A percentile compares a stretch with the other conserved stretches of the same genome.
phyloP scores from a whole-genome alignment of 345 rosid genomes.

The Murraya paniculata region DNA sequence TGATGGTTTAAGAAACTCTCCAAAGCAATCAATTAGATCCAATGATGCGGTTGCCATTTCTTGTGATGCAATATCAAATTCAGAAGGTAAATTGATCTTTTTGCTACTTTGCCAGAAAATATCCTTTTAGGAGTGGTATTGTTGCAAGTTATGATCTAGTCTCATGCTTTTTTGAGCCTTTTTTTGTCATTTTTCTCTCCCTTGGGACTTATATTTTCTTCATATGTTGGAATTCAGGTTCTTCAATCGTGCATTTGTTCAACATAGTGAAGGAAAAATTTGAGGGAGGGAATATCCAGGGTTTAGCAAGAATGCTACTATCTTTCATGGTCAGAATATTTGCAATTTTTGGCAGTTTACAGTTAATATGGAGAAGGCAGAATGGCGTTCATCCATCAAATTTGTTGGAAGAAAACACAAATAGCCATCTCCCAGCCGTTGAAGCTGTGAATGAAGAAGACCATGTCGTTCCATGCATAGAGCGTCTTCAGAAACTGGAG shows the following conservation, averaged over 20 bases:
- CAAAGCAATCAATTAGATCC: constrained; percentile 24
- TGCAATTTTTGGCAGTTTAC: constrained; percentile 37
- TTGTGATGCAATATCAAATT: constrained; percentile 18
- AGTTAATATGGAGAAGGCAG: constrained; percentile 54
- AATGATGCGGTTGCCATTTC: constrained; percentile 18
- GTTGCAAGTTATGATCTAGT: background rate
- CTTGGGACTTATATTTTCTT: constrained; percentile 1
- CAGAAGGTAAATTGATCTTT: constrained; percentile 35
- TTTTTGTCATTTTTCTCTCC: background rate
- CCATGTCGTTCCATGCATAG: constrained; percentile 54
- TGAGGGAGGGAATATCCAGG: constrained; percentile 34
- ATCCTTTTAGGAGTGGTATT: background rate
- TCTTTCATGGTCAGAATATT: constrained; percentile 48
- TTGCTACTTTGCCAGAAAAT: background rate
- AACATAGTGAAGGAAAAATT: constrained; percentile 41
- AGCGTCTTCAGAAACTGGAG: constrained; percentile 77
- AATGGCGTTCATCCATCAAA: constrained; percentile 44
- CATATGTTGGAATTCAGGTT: constrained; percentile 35
- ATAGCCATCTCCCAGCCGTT: constrained; percentile 21
- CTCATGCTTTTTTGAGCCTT: background rate
- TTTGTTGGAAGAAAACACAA: constrained; percentile 28
- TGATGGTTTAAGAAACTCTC: constrained; percentile 32
- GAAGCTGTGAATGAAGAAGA: constrained; percentile 44
- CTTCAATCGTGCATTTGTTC: constrained; percentile 39
- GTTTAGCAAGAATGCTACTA: constrained; percentile 32